Evolutionary conservation across 2,329 filamentous ascomycete genomes (phyloP).

Genomic region (Blastomyces percursus): DNA sequence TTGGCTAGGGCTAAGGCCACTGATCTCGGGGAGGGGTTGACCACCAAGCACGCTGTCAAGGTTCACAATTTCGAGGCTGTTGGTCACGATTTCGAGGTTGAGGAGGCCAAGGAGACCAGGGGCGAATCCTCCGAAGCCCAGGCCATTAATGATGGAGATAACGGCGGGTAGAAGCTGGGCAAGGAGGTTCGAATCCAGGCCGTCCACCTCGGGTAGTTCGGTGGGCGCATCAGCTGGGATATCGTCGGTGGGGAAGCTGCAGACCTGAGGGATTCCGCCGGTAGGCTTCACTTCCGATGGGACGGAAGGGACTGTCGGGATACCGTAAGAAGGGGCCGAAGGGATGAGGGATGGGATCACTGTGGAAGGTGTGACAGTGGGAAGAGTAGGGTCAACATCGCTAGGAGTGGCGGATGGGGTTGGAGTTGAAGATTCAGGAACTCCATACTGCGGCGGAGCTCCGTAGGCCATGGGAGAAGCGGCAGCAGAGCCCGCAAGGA

Average conservation of each 20-base stretch:
- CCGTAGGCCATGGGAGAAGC: background rate
- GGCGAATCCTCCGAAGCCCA: background rate
- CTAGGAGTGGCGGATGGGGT: background rate
- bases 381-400: background rate
- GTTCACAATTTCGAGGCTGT: background rate
- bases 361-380: background rate
- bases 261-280: background rate
- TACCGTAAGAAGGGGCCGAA: background rate
- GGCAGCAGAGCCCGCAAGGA: background rate
- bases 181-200: background rate
- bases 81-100: background rate
- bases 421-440: background rate
- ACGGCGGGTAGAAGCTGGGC: background rate
- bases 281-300: background rate
- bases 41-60: background rate
- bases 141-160: background rate
- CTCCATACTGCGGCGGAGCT: background rate
- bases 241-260: background rate
- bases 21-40: background rate
- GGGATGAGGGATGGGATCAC: background rate
- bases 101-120: conserved; percentile 3
- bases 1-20: background rate
- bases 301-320: background rate
- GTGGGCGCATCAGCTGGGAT: background rate
- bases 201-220: background rate